Base-by-base conservation (phyloP, 2,329 filamentous ascomycete genomes). In the Chrysoporthe puriensis region DNA sequence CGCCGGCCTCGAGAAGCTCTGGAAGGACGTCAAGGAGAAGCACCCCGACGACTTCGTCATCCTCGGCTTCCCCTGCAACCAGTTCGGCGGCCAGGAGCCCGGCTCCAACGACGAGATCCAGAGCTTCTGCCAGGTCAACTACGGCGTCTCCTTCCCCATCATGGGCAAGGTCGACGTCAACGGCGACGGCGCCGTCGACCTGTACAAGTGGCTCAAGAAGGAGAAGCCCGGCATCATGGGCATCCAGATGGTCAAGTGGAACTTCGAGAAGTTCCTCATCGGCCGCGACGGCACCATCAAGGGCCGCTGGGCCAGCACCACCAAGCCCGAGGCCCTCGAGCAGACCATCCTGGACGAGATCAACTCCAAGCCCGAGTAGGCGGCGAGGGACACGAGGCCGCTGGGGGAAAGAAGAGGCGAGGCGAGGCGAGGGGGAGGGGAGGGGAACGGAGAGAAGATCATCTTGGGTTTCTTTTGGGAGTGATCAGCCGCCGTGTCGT, bases 181-280 rank as follows among this genome's bases (percentile, higher is more conserved):
- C 79, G 96, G 96, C 75, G 88, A 91, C 74, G 84, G 88, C 42
- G 91, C 94, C 60, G 88, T 89, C 74, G 94, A 94, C 0, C 80
- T 97, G 48, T 98, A 86, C 79, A 86, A 91, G 77, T 99, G 87
- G 87, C 79, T 91, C 76, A 91, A 91, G 84, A 79, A 81, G 56
- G 82, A 90, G 80, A 91, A 93, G 84, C 87, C 95, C 0, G 94
- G 96, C 32, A 76, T 97, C 66, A 82, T 98, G 82, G 96, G 96
- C 26, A 79, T 98, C 76, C 95, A 96, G 90, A 82, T 90, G 70
- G 85, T 99, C 75, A 97, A 98, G 91, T 99, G 96, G 96, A 99
- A 99, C 83, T 99, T 98, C 84, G 96, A 99, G 81, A 99, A 99
- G 88, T 99, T 97, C 82, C 83, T 99, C 71, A 84, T 99, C 72